Evolutionary conservation across 495 filamentous ascomycete species (phyloP), one percentile per base, ranked within the genome.

Genomic region (Annulohypoxylon bovei): DNA sequence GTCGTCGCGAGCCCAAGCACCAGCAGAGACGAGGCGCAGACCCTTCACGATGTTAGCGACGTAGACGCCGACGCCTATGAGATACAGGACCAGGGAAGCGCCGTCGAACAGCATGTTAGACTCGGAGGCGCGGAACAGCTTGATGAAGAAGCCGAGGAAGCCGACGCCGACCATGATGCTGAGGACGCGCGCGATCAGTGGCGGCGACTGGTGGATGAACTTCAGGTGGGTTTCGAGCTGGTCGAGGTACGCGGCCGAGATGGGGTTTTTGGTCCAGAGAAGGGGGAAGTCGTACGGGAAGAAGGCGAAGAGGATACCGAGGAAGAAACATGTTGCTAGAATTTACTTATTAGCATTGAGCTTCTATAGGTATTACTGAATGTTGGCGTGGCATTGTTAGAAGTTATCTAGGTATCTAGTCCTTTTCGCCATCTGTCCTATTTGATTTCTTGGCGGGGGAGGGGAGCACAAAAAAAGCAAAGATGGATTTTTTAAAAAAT

Each of bases 211-310:
- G 81, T 97, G 90, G 46, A 99, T 81, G 80, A 96, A 91, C 46
- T 86, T 87, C 22, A 98, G 89, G 84, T 99, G 95, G 16, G 85
- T 84, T 81, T 98, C 95, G 32, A 97, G 85, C 75, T 91, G 87
- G 78, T 90, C 86, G 77, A 89, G 92, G 86, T 91, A 92, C n/a
- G 84, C 77, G 14, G 81, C 70, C 8, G 88, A 83, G 35, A 90
- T 87, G 0, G 86, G 83, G 49, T 83, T 82, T 5, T 88, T 86
- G 32, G 92, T 90, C 95, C 95, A 99, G 35, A 99, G 92, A 64
- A 98, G 91, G 53, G 94, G 93, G 85, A 94, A 97, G 88, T 99
- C 95, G 86, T 98, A 98, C 64, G 96, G 93, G 82, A 98, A 96
- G 72, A 90, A 87, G 78, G 93, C 93, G 90, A 98, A 99, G 81